A percentile compares a stretch with the other conserved stretches of the same genome.
Evolutionary conservation across 345 rosid species (phyloP).

Genomic region (Syzygium aqueum): DNA sequence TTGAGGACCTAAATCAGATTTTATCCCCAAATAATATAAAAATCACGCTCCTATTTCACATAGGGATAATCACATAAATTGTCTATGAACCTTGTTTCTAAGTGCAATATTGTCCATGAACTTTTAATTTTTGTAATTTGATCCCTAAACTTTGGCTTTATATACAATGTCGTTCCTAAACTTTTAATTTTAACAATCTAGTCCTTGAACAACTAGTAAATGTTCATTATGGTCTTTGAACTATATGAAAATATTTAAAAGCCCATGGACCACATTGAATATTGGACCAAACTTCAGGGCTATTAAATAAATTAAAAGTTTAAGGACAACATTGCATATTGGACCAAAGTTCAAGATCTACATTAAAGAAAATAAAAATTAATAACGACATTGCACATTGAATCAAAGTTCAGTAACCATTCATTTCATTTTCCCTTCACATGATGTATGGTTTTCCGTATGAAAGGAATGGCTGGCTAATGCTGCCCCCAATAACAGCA

Average conservation of each 20-base stretch:
- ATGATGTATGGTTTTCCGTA: fast-evolving
- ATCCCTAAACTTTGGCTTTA: fast-evolving
- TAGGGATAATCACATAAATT: fast-evolving
- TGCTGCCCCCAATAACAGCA: background rate
- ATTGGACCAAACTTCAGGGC: fast-evolving
- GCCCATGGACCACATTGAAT: fast-evolving
- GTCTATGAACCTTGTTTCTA: background rate
- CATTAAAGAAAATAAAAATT: too few relatives aligned
- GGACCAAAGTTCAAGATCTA: fast-evolving
- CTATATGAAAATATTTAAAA: too few relatives aligned
- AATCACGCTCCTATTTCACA: background rate
- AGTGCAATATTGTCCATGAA: fast-evolving
- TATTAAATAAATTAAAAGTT: fast-evolving
- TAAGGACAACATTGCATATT: too few relatives aligned
- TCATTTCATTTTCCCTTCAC: background rate
- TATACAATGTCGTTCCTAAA: fast-evolving
- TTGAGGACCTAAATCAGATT: background rate
- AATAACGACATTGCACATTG: fast-evolving
- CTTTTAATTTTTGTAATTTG: fast-evolving
- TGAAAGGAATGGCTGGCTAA: background rate
- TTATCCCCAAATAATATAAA: background rate
- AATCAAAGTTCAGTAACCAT: background rate
- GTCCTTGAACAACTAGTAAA: fast-evolving
- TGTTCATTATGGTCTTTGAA: too few relatives aligned
- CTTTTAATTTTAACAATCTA: fast-evolving